phyloP scores from a whole-genome alignment of 768 basidiomycete genomes.

The Daedaleopsis sinensis region DNA sequence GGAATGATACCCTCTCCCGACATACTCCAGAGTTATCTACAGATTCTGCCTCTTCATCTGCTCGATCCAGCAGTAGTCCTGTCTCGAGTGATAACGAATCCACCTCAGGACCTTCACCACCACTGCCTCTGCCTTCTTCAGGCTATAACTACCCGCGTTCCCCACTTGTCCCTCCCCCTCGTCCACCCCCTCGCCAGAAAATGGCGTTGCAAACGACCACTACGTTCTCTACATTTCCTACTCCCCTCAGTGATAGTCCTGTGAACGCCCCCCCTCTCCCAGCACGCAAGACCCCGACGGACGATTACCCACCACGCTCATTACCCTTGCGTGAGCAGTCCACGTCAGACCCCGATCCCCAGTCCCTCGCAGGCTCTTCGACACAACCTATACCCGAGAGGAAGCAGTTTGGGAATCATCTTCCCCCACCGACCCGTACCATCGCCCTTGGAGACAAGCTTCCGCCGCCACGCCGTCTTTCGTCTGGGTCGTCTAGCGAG shows the following conservation, averaged over 20 bases:
- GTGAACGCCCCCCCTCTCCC: constrained; percentile 41
- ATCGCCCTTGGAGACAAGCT: constrained; percentile 72
- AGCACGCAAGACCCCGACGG: constrained; percentile 26
- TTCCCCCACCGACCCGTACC: constrained; percentile 75
- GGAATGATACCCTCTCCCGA: not conserved
- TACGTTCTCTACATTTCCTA: constrained; percentile 22
- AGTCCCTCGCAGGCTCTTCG: not conserved
- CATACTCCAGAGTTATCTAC: constrained; percentile 16
- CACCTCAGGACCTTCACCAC: constrained; percentile 19
- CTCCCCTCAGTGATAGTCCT: constrained; percentile 23
- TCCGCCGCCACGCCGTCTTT: constrained; percentile 52
- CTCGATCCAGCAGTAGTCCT: constrained; percentile 38
- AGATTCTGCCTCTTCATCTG: constrained; percentile 26
- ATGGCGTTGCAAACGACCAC: constrained; percentile 5
- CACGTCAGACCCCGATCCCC: constrained; percentile 13
- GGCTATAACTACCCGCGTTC: constrained; percentile 17
- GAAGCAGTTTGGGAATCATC: constrained; percentile 36
- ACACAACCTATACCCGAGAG: constrained; percentile 23
- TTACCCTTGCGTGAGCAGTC: constrained; percentile 15
- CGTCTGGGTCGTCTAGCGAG: constrained; percentile 44
- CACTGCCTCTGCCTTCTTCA: constrained; percentile 21
- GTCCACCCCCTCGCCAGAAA: constrained; percentile 26
- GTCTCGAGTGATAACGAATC: constrained; percentile 43
- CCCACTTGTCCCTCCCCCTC: constrained; percentile 23
- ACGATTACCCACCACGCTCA: constrained; percentile 16